Conservation (phyloP, 257 asterid genomes). For the Dorcoceras hygrometricum region DNA sequence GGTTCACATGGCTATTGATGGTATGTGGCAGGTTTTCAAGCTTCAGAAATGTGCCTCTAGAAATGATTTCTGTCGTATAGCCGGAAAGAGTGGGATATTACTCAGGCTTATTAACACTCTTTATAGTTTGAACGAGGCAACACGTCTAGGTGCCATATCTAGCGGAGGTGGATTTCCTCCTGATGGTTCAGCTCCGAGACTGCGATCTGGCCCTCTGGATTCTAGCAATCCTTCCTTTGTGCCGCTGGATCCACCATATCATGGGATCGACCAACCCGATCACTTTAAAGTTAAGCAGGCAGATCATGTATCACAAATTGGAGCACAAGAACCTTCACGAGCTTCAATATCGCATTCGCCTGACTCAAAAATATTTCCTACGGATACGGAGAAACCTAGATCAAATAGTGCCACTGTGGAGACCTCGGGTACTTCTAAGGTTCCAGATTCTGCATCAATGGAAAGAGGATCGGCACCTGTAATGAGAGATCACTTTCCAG, state of each 20-base stretch:
- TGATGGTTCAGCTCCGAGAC: constrained; percentile 61
- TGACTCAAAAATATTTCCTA: constrained; percentile 51
- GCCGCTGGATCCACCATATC: constrained; percentile 50
- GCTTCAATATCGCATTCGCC: constrained; percentile 68
- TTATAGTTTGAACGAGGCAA: constrained; percentile 87
- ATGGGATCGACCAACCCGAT: constrained; percentile 69
- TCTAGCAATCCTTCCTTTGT: constrained; percentile 50
- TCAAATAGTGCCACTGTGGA: constrained; percentile 35
- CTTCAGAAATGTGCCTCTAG: constrained; percentile 91
- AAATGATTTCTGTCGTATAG: constrained; percentile 91
- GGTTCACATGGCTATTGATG: constrained; percentile 99
- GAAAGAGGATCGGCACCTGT: constrained; percentile 41
- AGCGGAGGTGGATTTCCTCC: constrained; percentile 70
- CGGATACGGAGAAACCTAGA: constrained; percentile 50
- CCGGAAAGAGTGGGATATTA: constrained; percentile 90
- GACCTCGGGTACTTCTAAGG: constrained; percentile 36
- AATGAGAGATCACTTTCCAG: constrained; percentile 27
- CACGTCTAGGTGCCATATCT: constrained; percentile 77
- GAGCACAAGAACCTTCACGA: constrained; percentile 59
- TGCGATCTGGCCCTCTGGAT: constrained; percentile 77
- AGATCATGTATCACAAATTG: constrained; percentile 54
- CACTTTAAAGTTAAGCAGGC: constrained; percentile 62
- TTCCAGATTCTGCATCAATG: constrained; percentile 30
- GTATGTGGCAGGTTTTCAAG: constrained; percentile 99
- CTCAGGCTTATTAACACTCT: constrained; percentile 92